A percentile compares a stretch with the other conserved stretches of the same genome.
phyloP scores from a whole-genome alignment of 2,329 filamentous ascomycete species.

The Trichoderma citrinoviride region DNA sequence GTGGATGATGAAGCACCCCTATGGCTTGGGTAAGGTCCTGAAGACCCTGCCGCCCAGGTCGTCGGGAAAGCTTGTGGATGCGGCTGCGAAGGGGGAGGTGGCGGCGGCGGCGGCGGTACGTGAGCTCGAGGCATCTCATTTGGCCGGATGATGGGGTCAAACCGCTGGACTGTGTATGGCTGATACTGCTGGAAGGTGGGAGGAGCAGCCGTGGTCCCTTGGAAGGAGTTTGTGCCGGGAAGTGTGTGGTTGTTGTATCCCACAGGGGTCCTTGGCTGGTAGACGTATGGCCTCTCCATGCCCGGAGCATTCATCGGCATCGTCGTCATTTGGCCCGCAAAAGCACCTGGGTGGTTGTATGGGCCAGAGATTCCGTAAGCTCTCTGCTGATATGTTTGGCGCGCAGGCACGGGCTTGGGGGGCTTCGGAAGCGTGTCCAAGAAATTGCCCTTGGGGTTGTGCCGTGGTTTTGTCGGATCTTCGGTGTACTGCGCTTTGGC shows the following conservation, averaged over 20 bases:
- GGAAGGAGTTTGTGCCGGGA: conserved; percentile 29
- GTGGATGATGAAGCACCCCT: not conserved
- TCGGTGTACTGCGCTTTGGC: conserved; percentile 89
- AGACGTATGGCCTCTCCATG: conserved; percentile 37
- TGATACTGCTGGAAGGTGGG: conserved; percentile 1
- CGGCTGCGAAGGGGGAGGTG: not conserved
- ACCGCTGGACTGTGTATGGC: conserved; percentile 25
- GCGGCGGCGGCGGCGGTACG: not conserved
- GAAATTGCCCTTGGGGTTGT: conserved; percentile 70
- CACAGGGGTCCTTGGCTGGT: conserved; percentile 27
- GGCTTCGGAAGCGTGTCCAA: conserved; percentile 65
- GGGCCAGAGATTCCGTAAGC: conserved; percentile 27
- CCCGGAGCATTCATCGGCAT: conserved; percentile 49
- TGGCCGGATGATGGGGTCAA: conserved; percentile 24
- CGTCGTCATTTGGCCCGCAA: conserved; percentile 61
- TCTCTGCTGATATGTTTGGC: conserved; percentile 28
- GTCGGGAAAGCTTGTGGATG: not conserved
- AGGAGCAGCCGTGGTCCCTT: conserved; percentile 27
- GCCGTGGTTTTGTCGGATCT: conserved; percentile 56
- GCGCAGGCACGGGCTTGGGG: conserved; percentile 36
- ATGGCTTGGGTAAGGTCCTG: not conserved
- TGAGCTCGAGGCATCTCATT: conserved; percentile 17
- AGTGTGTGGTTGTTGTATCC: conserved; percentile 28
- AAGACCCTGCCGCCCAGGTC: not conserved
- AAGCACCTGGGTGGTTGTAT: conserved; percentile 21